A percentile compares a stretch with the other conserved stretches of the same genome.
These are phyloP conservation scores for Omphalotus olearius DNA, from an alignment of 1,284 basidiomycete genomes.

Conservation along the genomic window DNA sequence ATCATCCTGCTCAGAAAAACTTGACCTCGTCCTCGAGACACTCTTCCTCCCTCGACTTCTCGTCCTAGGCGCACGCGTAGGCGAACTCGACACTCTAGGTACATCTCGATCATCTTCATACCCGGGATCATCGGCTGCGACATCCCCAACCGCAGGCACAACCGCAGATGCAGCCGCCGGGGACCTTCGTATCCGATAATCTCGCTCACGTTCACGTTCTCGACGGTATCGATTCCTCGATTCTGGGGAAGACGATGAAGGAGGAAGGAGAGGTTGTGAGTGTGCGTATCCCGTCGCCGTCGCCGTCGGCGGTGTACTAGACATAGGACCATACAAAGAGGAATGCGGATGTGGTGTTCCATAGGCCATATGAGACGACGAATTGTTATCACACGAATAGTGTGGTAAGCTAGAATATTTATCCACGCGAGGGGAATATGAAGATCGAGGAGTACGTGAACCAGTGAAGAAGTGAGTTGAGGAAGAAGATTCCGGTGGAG, in stretches of 20 bases:
- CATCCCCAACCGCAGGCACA: slow-evolving; percentile 2
- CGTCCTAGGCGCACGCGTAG: not conserved
- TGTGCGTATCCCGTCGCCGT: not conserved
- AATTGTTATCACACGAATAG: not conserved
- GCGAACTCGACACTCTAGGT: not conserved
- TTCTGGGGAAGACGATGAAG: not conserved
- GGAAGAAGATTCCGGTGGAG: slow-evolving; percentile 22
- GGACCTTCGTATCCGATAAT: slow-evolving; percentile 10
- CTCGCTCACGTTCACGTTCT: slow-evolving; percentile 2
- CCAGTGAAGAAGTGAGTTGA: not conserved
- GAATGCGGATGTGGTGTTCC: not conserved
- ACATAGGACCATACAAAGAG: not conserved
- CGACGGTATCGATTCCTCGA: slow-evolving; percentile 5
- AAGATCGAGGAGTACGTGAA: not conserved
- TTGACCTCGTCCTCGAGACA: slow-evolving; percentile 2
- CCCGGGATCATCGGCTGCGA: slow-evolving; percentile 10
- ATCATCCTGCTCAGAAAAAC: slow-evolving; percentile 10
- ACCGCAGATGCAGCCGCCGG: not conserved
- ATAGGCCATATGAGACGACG: not conserved
- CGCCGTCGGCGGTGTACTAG: not conserved
- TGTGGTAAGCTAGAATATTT: slow-evolving; percentile 6
- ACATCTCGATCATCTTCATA: slow-evolving; percentile 11
- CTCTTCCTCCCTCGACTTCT: slow-evolving; percentile 10
- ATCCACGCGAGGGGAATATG: slow-evolving; percentile 5
- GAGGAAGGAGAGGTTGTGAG: not conserved